Evolutionary conservation across 2,329 filamentous ascomycete genomes (phyloP).

Genomic region (Fusarium pseudonygamai): DNA sequence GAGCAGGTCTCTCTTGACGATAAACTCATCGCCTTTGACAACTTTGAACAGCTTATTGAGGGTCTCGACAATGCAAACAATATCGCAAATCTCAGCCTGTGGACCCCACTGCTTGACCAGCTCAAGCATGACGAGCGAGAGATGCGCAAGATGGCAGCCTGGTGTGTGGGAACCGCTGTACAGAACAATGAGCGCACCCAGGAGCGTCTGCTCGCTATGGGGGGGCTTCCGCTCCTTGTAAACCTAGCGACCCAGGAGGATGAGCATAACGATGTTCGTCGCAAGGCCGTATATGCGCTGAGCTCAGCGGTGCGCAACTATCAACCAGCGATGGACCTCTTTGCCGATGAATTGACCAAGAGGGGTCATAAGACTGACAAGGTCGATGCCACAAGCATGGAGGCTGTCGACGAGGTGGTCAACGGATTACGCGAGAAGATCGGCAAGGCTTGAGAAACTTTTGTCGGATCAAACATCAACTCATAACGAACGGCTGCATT

Average conservation of each 20-base stretch:
- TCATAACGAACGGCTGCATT: constrained; percentile 44
- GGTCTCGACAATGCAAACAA: constrained; percentile 97
- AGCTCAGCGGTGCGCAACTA: constrained; percentile 90
- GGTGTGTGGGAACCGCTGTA: constrained; percentile 93
- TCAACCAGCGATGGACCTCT: constrained; percentile 79
- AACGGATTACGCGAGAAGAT: constrained; percentile 68
- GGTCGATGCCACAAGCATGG: constrained; percentile 89
- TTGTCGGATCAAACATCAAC: background rate
- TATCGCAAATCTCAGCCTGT: constrained; percentile 79
- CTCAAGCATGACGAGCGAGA: constrained; percentile 75
- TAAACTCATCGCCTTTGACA: constrained; percentile 88
- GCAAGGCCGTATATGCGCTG: constrained; percentile 90
- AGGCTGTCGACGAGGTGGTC: constrained; percentile 80
- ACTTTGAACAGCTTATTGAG: constrained; percentile 93
- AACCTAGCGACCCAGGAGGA: constrained; percentile 69
- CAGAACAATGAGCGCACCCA: constrained; percentile 94
- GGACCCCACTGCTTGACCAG: constrained; percentile 79
- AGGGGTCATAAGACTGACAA: constrained; percentile 65
- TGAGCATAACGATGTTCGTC: constrained; percentile 71
- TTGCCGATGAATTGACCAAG: constrained; percentile 69
- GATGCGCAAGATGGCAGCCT: constrained; percentile 86
- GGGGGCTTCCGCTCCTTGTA: constrained; percentile 76
- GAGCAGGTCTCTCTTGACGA: constrained; percentile 73
- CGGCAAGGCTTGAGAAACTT: constrained; percentile 42
- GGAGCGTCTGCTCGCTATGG: constrained; percentile 70